A percentile compares a stretch with the other conserved stretches of the same genome.
These are phyloP conservation scores for Ceratocystis cubensis DNA, from an alignment of 2,329 filamentous ascomycete genomes.

Conservation along the genomic window DNA sequence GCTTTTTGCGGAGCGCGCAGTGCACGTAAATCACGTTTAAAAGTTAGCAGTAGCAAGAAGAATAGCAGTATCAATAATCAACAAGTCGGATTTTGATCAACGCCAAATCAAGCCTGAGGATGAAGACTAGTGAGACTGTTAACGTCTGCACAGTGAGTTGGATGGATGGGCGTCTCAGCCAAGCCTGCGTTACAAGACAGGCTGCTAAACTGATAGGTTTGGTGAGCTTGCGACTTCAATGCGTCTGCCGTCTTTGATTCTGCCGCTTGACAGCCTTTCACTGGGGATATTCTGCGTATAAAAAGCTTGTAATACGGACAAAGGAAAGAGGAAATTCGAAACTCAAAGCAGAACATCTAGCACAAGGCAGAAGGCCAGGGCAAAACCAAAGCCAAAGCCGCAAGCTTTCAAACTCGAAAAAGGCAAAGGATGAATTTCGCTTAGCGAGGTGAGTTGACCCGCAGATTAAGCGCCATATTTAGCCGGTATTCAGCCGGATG, in stretches of 20 bases:
- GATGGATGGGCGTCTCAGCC: neutral
- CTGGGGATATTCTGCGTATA: neutral
- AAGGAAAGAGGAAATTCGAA: neutral
- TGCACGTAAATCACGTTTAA: neutral
- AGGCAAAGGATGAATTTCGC: constrained; percentile 1
- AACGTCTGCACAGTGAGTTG: neutral
- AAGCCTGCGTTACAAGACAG: neutral
- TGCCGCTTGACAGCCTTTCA: neutral
- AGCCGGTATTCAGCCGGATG: neutral
- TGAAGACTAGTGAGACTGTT: neutral
- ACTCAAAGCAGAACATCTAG: neutral
- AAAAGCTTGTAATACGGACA: neutral
- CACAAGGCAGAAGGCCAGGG: neutral
- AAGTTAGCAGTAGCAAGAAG: neutral
- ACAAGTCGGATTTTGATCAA: neutral
- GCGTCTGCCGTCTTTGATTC: neutral
- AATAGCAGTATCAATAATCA: constrained; percentile 3
- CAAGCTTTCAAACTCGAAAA: constrained; percentile 4
- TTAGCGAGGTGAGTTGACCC: neutral
- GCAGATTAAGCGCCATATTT: neutral
- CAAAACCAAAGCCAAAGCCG: neutral
- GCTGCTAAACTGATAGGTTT: neutral
- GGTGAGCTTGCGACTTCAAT: neutral
- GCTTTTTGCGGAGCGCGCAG: neutral
- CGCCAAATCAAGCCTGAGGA: neutral